Evolutionary conservation across 345 rosid genomes (phyloP).

Genomic region (Salix koriyanagi): DNA sequence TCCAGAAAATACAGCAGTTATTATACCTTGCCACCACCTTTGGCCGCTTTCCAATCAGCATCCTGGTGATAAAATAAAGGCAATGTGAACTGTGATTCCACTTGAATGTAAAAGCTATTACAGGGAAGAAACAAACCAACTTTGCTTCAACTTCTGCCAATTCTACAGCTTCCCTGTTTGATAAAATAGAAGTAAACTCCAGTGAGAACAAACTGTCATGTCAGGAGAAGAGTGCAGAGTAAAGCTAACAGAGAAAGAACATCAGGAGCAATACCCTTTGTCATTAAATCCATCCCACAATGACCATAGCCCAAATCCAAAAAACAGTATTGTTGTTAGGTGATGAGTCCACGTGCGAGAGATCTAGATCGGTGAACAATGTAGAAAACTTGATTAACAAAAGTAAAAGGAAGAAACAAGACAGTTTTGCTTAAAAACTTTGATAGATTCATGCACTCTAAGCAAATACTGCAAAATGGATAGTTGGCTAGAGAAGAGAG

Average conservation of each 20-base stretch:
- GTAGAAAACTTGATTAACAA: slow-evolving; percentile 1
- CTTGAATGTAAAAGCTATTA: slow-evolving; percentile 2
- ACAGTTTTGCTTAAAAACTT: neutral
- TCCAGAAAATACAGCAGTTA: neutral
- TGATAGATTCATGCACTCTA: neutral
- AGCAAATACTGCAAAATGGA: neutral
- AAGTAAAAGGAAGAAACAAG: neutral
- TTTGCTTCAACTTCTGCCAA: slow-evolving; percentile 86
- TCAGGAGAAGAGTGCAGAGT: neutral
- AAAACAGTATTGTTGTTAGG: slow-evolving; percentile 72
- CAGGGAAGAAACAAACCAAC: slow-evolving; percentile 48
- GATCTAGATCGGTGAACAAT: slow-evolving; percentile 43
- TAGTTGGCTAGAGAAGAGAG: neutral
- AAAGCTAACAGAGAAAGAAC: neutral
- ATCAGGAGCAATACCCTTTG: slow-evolving; percentile 46
- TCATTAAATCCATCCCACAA: slow-evolving; percentile 77
- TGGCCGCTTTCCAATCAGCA: slow-evolving; percentile 63
- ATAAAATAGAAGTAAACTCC: slow-evolving; percentile 13
- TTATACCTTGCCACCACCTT: slow-evolving; percentile 54
- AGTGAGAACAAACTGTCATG: slow-evolving; percentile 1
- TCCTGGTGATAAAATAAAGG: slow-evolving; percentile 36
- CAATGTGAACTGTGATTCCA: slow-evolving; percentile 11
- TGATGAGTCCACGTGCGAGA: slow-evolving; percentile 93
- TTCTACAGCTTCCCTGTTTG: slow-evolving; percentile 64
- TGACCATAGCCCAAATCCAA: slow-evolving; percentile 82